Conservation (phyloP, 2,329 filamentous ascomycete genomes). For the Ceratocystis diversiconidia region DNA sequence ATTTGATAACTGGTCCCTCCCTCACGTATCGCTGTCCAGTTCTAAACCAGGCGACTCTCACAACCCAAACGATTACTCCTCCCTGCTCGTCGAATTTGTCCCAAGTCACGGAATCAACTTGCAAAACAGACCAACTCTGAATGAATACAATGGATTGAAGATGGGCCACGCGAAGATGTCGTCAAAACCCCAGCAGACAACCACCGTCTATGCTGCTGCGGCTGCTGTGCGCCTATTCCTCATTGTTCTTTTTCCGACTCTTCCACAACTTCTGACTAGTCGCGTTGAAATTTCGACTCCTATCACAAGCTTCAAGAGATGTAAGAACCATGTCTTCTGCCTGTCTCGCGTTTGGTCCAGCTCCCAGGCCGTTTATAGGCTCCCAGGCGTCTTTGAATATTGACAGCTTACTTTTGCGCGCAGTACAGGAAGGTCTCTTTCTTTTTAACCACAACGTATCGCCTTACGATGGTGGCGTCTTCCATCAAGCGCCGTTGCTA, state of each 20-base stretch:
- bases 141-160: slow-evolving; percentile 17
- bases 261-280: slow-evolving; percentile 73
- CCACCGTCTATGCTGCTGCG: slow-evolving; percentile 54
- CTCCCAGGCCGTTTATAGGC: background rate
- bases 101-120: background rate
- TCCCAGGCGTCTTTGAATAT: background rate
- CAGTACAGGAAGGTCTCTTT: slow-evolving; percentile 92
- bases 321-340: slow-evolving; percentile 38
- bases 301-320: slow-evolving; percentile 92
- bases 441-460: slow-evolving; percentile 93
- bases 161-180: slow-evolving; percentile 16
- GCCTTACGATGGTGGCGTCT: slow-evolving; percentile 86
- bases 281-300: slow-evolving; percentile 95
- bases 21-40: background rate
- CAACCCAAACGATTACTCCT: background rate
- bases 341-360: background rate
- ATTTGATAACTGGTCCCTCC: background rate
- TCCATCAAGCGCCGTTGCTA: slow-evolving; percentile 70
- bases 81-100: background rate
- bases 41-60: background rate
- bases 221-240: slow-evolving; percentile 66
- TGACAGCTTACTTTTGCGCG: background rate
- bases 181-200: slow-evolving; percentile 15
- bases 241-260: slow-evolving; percentile 63
- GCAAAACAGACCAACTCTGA: background rate